Evolutionary conservation across 2,329 filamentous ascomycete species (phyloP).

Genomic region (Mariannaea sp.): DNA sequence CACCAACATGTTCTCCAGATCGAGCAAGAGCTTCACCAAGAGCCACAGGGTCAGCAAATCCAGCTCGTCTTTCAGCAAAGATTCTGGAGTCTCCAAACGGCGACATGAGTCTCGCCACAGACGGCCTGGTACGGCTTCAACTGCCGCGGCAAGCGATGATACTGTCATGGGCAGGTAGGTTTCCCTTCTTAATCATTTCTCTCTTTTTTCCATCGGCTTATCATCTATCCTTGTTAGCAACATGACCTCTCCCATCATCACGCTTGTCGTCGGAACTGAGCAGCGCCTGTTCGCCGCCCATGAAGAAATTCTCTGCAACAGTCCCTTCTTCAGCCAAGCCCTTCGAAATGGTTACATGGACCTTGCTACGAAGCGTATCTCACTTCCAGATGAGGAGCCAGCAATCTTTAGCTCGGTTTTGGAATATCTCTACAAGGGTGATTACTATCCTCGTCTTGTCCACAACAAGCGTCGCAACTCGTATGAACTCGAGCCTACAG

Average conservation of each 20-base stretch:
- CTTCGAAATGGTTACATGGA: slow-evolving; percentile 45
- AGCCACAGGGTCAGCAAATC: slow-evolving; percentile 56
- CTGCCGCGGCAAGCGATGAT: slow-evolving; percentile 44
- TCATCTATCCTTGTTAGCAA: slow-evolving; percentile 48
- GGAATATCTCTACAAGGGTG: slow-evolving; percentile 92
- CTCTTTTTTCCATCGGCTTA: slow-evolving; percentile 6
- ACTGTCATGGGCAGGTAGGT: slow-evolving; percentile 52
- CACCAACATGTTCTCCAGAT: slow-evolving; percentile 52
- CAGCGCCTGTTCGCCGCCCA: slow-evolving; percentile 90
- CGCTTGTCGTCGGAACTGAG: slow-evolving; percentile 78
- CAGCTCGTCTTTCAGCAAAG: slow-evolving; percentile 60
- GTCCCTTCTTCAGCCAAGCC: slow-evolving; percentile 70
- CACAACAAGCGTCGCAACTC: slow-evolving; percentile 81
- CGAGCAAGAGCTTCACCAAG: slow-evolving; percentile 59
- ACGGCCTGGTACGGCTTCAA: slow-evolving; percentile 55
- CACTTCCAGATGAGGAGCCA: slow-evolving; percentile 82
- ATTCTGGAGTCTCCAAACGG: slow-evolving; percentile 58
- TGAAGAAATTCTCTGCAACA: slow-evolving; percentile 79
- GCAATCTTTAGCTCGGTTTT: slow-evolving; percentile 90
- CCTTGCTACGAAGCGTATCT: slow-evolving; percentile 66
- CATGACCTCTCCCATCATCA: slow-evolving; percentile 73
- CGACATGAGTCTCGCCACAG: slow-evolving; percentile 56
- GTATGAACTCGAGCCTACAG: slow-evolving; percentile 76
- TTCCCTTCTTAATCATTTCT: background rate
- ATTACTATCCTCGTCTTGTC: slow-evolving; percentile 83